Base-by-base conservation (phyloP, 73 alveolate species). In the Breviolum minutum region DNA sequence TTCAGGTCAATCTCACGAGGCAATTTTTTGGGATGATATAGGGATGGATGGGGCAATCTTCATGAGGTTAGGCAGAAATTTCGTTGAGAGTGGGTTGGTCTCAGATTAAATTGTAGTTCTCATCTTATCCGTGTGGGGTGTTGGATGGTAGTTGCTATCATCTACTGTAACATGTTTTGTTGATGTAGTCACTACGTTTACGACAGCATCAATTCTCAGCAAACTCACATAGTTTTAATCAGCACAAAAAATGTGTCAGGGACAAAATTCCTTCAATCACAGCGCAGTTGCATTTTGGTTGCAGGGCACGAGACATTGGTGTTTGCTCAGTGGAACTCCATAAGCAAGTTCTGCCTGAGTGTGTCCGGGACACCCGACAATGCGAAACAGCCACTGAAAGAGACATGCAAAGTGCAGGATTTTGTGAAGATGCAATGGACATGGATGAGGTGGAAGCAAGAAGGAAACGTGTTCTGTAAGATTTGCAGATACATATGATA, bases 241-340 rank as follows among this genome's bases (percentile, higher is more conserved):
- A 40, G 64, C 13, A 7, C 11, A 29, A 77, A 77, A 29, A 5
- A 77, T 66, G 13, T 29, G 11, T 29, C 17, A 30, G 5, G 63
- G 24, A 29, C 19, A 7, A 30, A 22, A 26, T 26, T 63, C 16
- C 24, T 66, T 61, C 26, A 7, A 71, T 0, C 82, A 7, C 63
- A 3, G 11, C n/a, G 6, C 24, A 26, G n/a, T 8, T 13, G 66
- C 64, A 10, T 13, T 30, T 16, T 14, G 10, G 68, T 40, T n/a
- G 16, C 98, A 92, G 98, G 98, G 87, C 86, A 8, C 98, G 98
- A 17, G 98, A 92, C 74, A 26, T 92, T 19, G 98, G 98, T 48
- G 98, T 92, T 11, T 74, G 98, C 91, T 92, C 98, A 29, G 98
- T 92, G 98, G 98, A 92, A 63, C 20, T 92, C 40, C 70, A 60